phyloP scores from a whole-genome alignment of 2,329 filamentous ascomycete genomes.

The Stachybotrys chartarum region DNA sequence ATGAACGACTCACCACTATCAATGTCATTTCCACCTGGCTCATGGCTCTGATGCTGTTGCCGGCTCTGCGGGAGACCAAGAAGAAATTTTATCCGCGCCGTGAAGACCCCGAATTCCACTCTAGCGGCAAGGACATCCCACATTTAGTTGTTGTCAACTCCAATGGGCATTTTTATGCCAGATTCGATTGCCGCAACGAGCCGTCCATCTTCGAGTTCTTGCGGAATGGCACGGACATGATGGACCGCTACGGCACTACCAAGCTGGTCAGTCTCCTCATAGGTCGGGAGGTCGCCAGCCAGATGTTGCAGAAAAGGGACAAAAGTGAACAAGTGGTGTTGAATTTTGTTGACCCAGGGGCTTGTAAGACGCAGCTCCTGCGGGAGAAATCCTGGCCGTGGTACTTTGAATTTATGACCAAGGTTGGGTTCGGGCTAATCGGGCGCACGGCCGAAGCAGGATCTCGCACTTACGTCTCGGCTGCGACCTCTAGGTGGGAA shows the following conservation, averaged over 20 bases:
- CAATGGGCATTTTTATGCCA: neutral
- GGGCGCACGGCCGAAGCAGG: neutral
- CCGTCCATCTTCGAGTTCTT: neutral
- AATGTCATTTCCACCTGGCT: constrained; percentile 7
- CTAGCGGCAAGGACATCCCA: neutral
- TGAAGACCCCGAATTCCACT: neutral
- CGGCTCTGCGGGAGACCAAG: neutral
- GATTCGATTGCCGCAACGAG: neutral
- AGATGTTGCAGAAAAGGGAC: neutral
- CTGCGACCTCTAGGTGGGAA: neutral
- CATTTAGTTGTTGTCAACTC: neutral
- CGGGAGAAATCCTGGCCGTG: neutral
- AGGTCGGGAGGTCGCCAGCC: neutral
- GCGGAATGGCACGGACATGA: neutral
- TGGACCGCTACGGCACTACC: neutral
- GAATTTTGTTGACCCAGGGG: neutral
- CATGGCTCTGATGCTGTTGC: constrained; percentile 3
- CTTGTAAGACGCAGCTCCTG: neutral
- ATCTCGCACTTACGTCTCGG: neutral
- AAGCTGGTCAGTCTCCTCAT: neutral
- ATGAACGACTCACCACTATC: constrained; percentile 4
- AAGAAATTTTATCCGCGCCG: neutral
- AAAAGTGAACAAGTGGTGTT: neutral
- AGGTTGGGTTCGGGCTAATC: neutral
- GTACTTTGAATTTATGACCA: neutral